Evolutionary conservation across 805 yeast species (phyloP).

Genomic region (Monosporozyma aquatica): DNA sequence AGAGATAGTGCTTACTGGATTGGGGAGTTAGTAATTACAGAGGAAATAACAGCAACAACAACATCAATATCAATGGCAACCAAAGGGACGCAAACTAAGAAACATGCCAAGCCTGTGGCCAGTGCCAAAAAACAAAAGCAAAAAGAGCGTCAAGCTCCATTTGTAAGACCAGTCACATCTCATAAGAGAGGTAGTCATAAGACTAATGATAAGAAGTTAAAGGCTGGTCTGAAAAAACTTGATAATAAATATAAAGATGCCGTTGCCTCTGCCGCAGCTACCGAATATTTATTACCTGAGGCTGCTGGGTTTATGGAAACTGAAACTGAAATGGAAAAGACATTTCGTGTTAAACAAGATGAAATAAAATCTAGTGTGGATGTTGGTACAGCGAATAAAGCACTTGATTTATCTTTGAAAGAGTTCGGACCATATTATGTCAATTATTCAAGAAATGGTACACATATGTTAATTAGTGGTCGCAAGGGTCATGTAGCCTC

Average conservation of each 20-base stretch:
- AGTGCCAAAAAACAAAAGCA: neutral
- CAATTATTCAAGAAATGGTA: conserved; percentile 82
- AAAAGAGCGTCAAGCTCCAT: conserved; percentile 1
- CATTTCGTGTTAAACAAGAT: conserved; percentile 73
- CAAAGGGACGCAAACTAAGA: neutral
- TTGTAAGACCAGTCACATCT: conserved; percentile 1
- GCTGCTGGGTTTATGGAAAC: conserved; percentile 82
- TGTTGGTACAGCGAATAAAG: conserved; percentile 60
- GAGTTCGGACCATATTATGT: conserved; percentile 81
- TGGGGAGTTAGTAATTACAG: neutral
- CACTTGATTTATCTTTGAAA: conserved; percentile 59
- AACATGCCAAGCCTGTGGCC: conserved; percentile 1
- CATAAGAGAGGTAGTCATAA: conserved; percentile 21
- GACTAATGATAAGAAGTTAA: conserved; percentile 51
- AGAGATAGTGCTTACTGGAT: neutral
- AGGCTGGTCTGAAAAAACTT: conserved; percentile 54
- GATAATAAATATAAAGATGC: conserved; percentile 73
- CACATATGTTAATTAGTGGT: conserved; percentile 78
- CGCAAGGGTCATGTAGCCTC: conserved; percentile 91
- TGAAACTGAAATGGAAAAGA: conserved; percentile 86
- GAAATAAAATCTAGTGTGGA: conserved; percentile 76
- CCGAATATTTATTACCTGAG: conserved; percentile 80
- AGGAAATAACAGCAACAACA: no score
- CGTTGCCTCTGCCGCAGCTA: conserved; percentile 71
- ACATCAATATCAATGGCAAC: neutral